Percentiles rank a stretch among this genome's conserved stretches.
Evolutionary conservation across 2,329 filamentous ascomycete genomes (phyloP).

Genomic region (Calonectria pteridis): DNA sequence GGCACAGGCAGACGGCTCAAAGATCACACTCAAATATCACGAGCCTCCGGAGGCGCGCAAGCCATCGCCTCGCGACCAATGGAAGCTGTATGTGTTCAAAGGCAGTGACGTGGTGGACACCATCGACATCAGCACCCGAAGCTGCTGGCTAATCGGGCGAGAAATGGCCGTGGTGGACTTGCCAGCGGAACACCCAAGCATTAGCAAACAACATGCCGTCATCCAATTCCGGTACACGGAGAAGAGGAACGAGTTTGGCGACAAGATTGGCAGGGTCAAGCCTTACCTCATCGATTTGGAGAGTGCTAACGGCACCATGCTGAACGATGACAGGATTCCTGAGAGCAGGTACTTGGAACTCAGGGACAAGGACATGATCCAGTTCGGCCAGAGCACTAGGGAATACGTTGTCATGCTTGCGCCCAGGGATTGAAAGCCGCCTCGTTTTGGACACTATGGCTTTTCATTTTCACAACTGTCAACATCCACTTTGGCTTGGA

Average conservation of each 20-base stretch:
- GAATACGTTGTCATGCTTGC: slow-evolving; percentile 97
- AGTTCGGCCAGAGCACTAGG: slow-evolving; percentile 87
- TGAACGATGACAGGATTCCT: slow-evolving; percentile 83
- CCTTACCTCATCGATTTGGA: slow-evolving; percentile 95
- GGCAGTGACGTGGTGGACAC: slow-evolving; percentile 84
- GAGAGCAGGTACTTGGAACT: slow-evolving; percentile 87
- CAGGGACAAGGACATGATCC: slow-evolving; percentile 87
- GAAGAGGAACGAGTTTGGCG: slow-evolving; percentile 87
- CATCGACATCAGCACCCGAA: slow-evolving; percentile 79
- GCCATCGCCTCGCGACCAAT: slow-evolving; percentile 80
- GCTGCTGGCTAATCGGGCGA: slow-evolving; percentile 91
- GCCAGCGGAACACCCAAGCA: slow-evolving; percentile 87
- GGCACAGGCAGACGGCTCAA: slow-evolving; percentile 78
- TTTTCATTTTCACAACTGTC: not conserved
- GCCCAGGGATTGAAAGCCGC: slow-evolving; percentile 54
- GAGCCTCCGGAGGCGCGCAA: slow-evolving; percentile 95
- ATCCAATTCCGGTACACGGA: slow-evolving; percentile 91
- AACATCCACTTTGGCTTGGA: not conserved
- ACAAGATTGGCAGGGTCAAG: slow-evolving; percentile 81
- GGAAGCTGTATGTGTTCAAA: slow-evolving; percentile 96
- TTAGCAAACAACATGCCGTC: slow-evolving; percentile 95
- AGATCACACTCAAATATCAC: slow-evolving; percentile 92
- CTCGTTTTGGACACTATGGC: not conserved
- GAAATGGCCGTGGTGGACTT: slow-evolving; percentile 86
- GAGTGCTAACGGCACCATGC: slow-evolving; percentile 87